Conservation (phyloP, 176 grass and related monocot species). For the Carex scoparia region DNA sequence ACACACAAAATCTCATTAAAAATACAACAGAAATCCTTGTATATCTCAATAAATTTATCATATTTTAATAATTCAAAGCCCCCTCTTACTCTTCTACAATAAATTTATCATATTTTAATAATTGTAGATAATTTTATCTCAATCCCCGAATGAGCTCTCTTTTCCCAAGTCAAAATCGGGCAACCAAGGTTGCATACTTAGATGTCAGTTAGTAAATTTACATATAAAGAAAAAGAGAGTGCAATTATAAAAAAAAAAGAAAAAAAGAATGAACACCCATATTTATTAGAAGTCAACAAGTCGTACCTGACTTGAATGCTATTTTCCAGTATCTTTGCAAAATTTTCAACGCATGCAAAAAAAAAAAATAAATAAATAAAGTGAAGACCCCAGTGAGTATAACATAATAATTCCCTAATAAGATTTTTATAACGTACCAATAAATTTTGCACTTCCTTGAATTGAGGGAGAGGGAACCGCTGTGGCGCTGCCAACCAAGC, state of each 20-base stretch:
- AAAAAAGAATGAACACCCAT: neutral
- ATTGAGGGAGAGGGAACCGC: no score
- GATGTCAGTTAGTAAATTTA: neutral
- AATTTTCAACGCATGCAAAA: slow-evolving; percentile 55
- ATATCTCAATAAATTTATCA: neutral
- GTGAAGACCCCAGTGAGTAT: no score
- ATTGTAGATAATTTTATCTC: neutral
- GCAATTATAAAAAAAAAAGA: neutral
- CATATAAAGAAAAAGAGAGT: neutral
- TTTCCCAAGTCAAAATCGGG: neutral
- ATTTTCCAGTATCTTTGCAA: slow-evolving; percentile 47
- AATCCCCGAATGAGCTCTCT: neutral
- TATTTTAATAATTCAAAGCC: neutral
- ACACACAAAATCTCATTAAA: neutral
- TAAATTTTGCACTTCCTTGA: no score
- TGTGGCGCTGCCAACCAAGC: no score
- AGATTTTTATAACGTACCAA: no score
- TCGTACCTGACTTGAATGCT: slow-evolving; percentile 78
- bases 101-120: neutral
- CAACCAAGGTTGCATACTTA: neutral
- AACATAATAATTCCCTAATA: no score
- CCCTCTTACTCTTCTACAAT: neutral
- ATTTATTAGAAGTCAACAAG: slow-evolving; percentile 16
- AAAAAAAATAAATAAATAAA: neutral
- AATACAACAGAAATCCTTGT: neutral